Base-by-base conservation (phyloP, 805 yeast species). In the Candida manassasensis region DNA sequence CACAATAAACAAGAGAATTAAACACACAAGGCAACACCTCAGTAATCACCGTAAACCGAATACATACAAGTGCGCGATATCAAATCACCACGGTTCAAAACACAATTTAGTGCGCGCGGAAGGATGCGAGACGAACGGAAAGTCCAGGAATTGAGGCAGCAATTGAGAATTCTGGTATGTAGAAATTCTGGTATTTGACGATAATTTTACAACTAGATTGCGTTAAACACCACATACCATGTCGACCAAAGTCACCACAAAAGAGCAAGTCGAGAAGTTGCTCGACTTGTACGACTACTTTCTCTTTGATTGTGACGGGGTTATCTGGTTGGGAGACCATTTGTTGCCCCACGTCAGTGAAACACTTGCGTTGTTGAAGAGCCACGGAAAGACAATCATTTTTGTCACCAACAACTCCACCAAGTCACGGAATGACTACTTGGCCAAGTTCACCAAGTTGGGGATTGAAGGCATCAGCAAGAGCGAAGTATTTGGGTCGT, bases 381-480 rank as follows among this genome's bases (percentile, higher is more conserved):
- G 55, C 3, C 38, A 44, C 18, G 74, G 75, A 25, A 93, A 93
- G 58, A 75, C 79, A 41, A 68, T 86, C 35, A 71, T 89, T 29
- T 93, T 93, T 62, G 98, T 93, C 19, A 89, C 98, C 29, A 93
- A 93, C 68, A 93, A 93, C 63, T 86, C 96, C 14, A 86, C 97
- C 19, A 90, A 93, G 56, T 83, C 96, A 2, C 70, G 98, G 41
- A 61, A 65, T 21, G 81, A 81, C 27, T 93, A 93, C 57, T 72
- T 84, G 19, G 59, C 67, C 45, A 93, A 93, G 61, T 87, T 93
- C 55, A 71, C 65, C 11, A 76, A 79, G 36, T 44, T 67, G 12
- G 72, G 72, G 5, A 79, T 80, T 31, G 73, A 76, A 2, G 64
- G 63, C 2, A 64, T 69, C 18, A 52, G 59, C 16, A 62, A 67